These are phyloP conservation scores for Oryza glumipatula DNA, from an alignment of 176 grass and related monocot genomes.

Conservation along the genomic window DNA sequence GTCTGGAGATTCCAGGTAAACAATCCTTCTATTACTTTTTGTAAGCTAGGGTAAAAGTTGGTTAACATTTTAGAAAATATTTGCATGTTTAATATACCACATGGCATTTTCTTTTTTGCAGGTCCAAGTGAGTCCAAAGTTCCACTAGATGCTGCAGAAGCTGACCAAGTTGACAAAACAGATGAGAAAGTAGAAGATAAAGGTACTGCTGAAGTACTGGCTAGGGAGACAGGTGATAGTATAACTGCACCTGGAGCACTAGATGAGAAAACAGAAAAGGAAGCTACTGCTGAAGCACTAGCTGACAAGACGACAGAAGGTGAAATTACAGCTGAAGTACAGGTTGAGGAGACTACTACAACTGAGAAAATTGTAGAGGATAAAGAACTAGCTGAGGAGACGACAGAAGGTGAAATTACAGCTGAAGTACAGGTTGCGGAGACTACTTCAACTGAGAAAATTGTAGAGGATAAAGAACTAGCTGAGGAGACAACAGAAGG, in stretches of 20 bases:
- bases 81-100: conserved; percentile 41
- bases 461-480: conserved; percentile 21
- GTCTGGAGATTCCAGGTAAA: conserved; percentile 45
- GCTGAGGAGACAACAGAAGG: background rate
- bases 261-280: conserved; percentile 22
- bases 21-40: conserved; percentile 12
- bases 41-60: conserved; percentile 9
- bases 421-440: conserved; percentile 1
- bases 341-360: background rate
- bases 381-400: conserved; percentile 11
- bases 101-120: conserved; percentile 29
- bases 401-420: background rate
- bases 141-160: conserved; percentile 29
- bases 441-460: background rate
- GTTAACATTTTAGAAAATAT: conserved; percentile 7
- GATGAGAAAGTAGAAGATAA: conserved; percentile 30
- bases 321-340: conserved; percentile 2
- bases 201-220: background rate
- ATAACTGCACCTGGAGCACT: conserved; percentile 12
- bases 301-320: background rate
- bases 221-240: conserved; percentile 13
- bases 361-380: background rate
- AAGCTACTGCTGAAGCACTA: conserved; percentile 23
- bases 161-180: conserved; percentile 38
- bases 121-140: conserved; percentile 32